Conservation (phyloP, 805 yeast species). For the Metschnikowia anglica region DNA sequence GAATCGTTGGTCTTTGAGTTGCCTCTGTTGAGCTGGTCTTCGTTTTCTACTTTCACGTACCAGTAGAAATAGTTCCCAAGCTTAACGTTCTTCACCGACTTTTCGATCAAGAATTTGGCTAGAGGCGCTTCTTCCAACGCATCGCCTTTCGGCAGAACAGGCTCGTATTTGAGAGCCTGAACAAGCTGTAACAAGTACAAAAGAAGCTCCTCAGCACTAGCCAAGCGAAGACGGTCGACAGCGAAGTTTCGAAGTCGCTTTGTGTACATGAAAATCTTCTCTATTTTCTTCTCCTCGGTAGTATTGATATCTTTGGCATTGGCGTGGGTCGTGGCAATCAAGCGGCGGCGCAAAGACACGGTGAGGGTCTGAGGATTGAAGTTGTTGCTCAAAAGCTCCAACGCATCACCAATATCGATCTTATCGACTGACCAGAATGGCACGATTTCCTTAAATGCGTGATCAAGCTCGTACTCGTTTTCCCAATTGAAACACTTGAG, state of each 20-base stretch:
- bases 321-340: constrained; percentile 16
- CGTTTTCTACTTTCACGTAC: constrained; percentile 86
- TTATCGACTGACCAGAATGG: constrained; percentile 65
- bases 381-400: constrained; percentile 79
- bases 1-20: background rate
- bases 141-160: constrained; percentile 24
- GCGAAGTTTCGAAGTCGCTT: constrained; percentile 81
- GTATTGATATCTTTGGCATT: constrained; percentile 17
- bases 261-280: constrained; percentile 38
- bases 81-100: constrained; percentile 62
- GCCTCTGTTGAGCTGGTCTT: constrained; percentile 46
- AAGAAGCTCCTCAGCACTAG: constrained; percentile 76
- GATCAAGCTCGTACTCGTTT: constrained; percentile 75
- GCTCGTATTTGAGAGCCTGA: constrained; percentile 85
- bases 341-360: constrained; percentile 16
- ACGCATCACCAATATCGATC: constrained; percentile 78
- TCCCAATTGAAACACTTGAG: constrained; percentile 87
- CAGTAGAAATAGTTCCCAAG: constrained; percentile 87
- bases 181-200: constrained; percentile 85
- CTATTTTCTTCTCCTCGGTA: constrained; percentile 30
- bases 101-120: constrained; percentile 70
- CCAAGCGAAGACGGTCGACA: constrained; percentile 74
- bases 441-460: constrained; percentile 67
- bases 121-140: constrained; percentile 52
- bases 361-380: constrained; percentile 52